phyloP scores from a whole-genome alignment of 805 yeast species.

The Tetrapisispora fleetii region DNA sequence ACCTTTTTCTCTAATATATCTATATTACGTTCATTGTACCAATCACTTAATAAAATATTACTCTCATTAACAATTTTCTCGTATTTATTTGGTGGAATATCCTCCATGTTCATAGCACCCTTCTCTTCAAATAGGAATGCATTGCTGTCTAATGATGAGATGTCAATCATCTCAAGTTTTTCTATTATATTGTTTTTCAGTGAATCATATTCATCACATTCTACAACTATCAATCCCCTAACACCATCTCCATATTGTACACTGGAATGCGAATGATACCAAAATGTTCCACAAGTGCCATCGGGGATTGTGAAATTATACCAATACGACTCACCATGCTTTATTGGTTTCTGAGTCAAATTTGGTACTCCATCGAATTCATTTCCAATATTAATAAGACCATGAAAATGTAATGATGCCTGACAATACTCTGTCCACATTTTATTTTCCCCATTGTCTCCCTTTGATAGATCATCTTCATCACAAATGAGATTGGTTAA shows the following conservation, averaged over 20 bases:
- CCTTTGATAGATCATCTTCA: constrained; percentile 21
- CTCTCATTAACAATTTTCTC: constrained; percentile 40
- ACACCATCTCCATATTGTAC: constrained; percentile 45
- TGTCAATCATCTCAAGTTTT: constrained; percentile 1
- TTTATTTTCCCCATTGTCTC: constrained; percentile 2
- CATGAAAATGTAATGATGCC: constrained; percentile 45
- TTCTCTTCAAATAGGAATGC: neutral
- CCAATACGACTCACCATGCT: constrained; percentile 49
- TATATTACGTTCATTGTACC: constrained; percentile 43
- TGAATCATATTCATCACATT: constrained; percentile 35
- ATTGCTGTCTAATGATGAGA: neutral
- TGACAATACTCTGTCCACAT: constrained; percentile 13
- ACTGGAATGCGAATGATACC: constrained; percentile 49
- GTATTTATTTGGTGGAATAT: neutral
- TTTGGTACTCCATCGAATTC: constrained; percentile 34
- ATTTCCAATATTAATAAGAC: constrained; percentile 38
- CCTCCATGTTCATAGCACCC: neutral
- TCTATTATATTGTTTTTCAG: constrained; percentile 25
- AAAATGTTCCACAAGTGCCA: constrained; percentile 39
- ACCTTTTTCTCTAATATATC: constrained; percentile 28
- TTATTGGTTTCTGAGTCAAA: constrained; percentile 62
- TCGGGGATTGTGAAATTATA: constrained; percentile 37
- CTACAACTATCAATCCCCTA: constrained; percentile 43
- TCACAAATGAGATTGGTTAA: constrained; percentile 16
- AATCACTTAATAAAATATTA: constrained; percentile 45